phyloP scores from a whole-genome alignment of 2,329 filamentous ascomycete species.

The Cercospora sesami region DNA sequence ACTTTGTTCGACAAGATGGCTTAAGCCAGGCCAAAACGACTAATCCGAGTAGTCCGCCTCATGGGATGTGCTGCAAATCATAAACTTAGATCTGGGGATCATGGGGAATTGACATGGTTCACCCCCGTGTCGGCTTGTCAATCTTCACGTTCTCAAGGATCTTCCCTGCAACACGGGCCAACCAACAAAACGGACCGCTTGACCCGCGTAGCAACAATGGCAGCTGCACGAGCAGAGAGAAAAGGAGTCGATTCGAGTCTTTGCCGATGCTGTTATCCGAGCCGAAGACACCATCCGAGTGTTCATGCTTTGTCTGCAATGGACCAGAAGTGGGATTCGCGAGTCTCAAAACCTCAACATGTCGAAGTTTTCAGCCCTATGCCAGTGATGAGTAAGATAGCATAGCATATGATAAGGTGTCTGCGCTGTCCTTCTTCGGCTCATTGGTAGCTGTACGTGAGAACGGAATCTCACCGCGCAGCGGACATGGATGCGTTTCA shows the following conservation, averaged over 20 bases:
- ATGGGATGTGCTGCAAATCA: slow-evolving; percentile 4
- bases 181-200: neutral
- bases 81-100: slow-evolving; percentile 3
- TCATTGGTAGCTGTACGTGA: neutral
- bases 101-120: neutral
- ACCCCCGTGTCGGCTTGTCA: neutral
- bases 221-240: neutral
- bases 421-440: neutral
- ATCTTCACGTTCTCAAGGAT: neutral
- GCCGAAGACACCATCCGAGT: neutral
- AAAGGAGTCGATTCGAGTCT: neutral
- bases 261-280: neutral
- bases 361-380: neutral
- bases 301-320: neutral
- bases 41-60: slow-evolving; percentile 6
- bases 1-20: neutral
- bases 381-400: neutral
- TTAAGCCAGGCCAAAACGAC: neutral
- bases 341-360: neutral
- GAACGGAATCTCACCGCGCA: neutral
- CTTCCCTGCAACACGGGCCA: neutral
- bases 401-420: neutral
- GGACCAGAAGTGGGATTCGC: neutral
- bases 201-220: neutral
- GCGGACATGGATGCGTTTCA: neutral